Evolutionary conservation across 2,329 filamentous ascomycete species (phyloP).

Genomic region (Verticillium tricorpus): DNA sequence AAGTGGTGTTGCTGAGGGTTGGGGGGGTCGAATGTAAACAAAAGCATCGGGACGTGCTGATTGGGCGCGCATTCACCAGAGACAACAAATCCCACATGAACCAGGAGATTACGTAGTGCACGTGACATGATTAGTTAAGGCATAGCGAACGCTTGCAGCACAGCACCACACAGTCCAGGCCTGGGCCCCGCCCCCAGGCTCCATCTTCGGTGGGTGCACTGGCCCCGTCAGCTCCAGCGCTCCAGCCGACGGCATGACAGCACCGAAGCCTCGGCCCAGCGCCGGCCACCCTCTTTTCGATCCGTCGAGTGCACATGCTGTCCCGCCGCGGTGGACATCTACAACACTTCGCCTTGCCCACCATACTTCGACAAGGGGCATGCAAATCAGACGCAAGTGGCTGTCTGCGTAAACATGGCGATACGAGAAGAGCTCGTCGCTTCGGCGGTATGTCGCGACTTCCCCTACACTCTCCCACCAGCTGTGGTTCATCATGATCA

Average conservation of each 20-base stretch:
- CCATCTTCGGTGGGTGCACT: neutral
- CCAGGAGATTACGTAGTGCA: neutral
- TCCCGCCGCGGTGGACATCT: neutral
- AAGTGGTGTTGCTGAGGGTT: conserved; percentile 28
- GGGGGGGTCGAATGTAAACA: conserved; percentile 33
- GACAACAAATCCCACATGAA: neutral
- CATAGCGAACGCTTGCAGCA: neutral
- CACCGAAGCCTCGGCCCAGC: conserved; percentile 19
- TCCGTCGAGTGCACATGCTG: neutral
- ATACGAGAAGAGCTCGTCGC: conserved; percentile 90
- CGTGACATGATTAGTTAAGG: conserved; percentile 3
- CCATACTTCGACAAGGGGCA: conserved; percentile 1
- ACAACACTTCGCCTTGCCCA: neutral
- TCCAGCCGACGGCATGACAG: conserved; percentile 3
- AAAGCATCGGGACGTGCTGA: conserved; percentile 15
- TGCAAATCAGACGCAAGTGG: neutral
- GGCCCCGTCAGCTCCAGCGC: neutral
- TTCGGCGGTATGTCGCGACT: conserved; percentile 60
- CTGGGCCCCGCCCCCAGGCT: neutral
- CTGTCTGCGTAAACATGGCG: conserved; percentile 49
- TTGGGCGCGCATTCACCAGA: neutral
- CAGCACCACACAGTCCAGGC: neutral
- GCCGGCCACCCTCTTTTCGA: conserved; percentile 16
- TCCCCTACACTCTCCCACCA: neutral
- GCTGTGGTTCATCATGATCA: neutral